Percentiles rank a stretch among this genome's conserved stretches.
These are phyloP conservation scores for Colletotrichum nymphaeae DNA, from an alignment of 2,329 filamentous ascomycete genomes.

Conservation along the genomic window DNA sequence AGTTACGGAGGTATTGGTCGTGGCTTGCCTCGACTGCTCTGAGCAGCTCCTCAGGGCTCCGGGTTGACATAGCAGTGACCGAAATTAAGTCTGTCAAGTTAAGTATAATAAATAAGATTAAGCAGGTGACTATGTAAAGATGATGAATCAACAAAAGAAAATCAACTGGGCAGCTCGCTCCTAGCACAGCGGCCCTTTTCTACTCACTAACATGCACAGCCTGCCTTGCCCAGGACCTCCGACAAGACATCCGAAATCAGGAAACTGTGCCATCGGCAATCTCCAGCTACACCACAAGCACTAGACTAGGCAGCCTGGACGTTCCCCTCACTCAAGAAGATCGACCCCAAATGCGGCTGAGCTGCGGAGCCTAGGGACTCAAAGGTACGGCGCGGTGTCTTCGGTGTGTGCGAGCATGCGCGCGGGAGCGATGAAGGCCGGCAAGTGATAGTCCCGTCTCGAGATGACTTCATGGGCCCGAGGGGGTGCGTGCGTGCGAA, in stretches of 20 bases:
- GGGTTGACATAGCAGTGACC: slow-evolving; percentile 31
- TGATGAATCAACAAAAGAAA: background rate
- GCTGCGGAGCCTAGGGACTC: background rate
- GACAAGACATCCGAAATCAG: background rate
- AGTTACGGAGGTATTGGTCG: slow-evolving; percentile 47
- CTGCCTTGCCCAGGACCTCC: background rate
- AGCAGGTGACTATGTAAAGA: background rate
- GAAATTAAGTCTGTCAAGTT: background rate
- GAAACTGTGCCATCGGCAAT: background rate
- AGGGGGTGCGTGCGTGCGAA: background rate
- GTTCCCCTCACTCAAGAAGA: background rate
- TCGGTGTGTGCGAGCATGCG: background rate
- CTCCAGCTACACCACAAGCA: background rate
- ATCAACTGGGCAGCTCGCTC: background rate
- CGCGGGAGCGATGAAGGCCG: background rate
- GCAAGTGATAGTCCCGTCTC: background rate
- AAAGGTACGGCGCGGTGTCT: background rate
- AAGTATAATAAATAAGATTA: background rate
- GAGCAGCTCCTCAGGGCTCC: slow-evolving; percentile 48
- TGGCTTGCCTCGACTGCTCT: slow-evolving; percentile 46
- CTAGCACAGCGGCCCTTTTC: background rate
- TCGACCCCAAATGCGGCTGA: slow-evolving; percentile 27
- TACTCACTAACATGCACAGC: slow-evolving; percentile 2
- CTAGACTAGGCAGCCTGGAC: slow-evolving; percentile 24
- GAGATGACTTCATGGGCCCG: slow-evolving; percentile 5